Base-by-base conservation (phyloP, 1,284 basidiomycete genomes). In the Puccinia triticina region DNA sequence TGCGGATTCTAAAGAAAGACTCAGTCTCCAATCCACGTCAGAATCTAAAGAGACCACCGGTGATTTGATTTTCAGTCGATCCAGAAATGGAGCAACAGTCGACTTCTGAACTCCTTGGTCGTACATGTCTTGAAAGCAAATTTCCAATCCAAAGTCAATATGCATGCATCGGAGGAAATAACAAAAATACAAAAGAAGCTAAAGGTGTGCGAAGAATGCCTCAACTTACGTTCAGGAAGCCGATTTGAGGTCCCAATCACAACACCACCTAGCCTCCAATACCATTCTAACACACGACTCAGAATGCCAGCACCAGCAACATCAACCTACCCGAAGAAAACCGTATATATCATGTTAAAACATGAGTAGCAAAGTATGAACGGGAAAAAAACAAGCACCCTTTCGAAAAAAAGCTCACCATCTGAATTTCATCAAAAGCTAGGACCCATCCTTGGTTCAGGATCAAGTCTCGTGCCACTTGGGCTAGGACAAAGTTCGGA, bases 241-340 rank as follows among this genome's bases (percentile, higher is more conserved):
- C 57, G 61, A 59, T 75, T 76, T n/a, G 88, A 89, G 74, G 88
- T 90, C 0, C 88, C 89, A 3, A 90, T 89, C 48, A 93, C 88
- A 23, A 93, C 90, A 0, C 92, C 92, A 23, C 92, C 92, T 84
- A 93, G 89, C 2, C 92, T 89, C 92, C 92, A 93, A 85, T 91
- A 93, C 90, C 91, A 92, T 34, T 91, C 90, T 8, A 93, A 86
- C 1, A 93, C 91, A 82, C 92, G 90, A n/a, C 91, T 89, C 2
- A 93, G 89, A 18, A 93, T 88, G 0, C 87, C 86, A 23, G 86
- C 84, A 7, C 85, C 85, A 0, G 85, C 85, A 55, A 79, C 82
- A 75, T 67, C 57, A 46, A 59, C 53, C 57, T 64, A 37, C 64
- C 5, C n/a, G 57, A 79, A 69, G 43, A 0, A 89, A 0, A 55